phyloP scores from a whole-genome alignment of 2,329 filamentous ascomycete species.

The Dothideomycetidae sp. region DNA sequence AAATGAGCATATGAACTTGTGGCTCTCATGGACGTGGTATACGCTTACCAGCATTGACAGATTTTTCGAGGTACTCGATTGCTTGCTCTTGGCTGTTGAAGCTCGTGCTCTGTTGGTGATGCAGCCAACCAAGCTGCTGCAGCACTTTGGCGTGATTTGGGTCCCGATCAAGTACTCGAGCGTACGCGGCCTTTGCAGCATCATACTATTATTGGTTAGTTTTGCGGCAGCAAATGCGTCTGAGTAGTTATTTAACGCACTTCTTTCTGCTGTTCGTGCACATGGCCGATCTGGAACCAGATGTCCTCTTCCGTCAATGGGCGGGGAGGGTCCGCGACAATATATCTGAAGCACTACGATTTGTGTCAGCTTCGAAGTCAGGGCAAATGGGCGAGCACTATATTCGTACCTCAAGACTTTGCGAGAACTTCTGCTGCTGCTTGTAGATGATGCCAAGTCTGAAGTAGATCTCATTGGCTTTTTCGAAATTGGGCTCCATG shows the following conservation, averaged over 20 bases:
- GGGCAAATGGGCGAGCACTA: conserved; percentile 9
- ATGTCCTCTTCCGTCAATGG: conserved; percentile 95
- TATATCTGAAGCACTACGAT: conserved; percentile 91
- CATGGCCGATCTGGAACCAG: conserved; percentile 98
- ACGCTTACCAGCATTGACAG: conserved; percentile 69
- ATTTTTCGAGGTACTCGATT: conserved; percentile 95
- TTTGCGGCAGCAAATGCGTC: not conserved
- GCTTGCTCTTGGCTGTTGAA: conserved; percentile 90
- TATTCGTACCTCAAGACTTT: conserved; percentile 81
- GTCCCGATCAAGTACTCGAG: conserved; percentile 83
- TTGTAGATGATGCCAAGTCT: conserved; percentile 99
- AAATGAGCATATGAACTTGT: conserved; percentile 13
- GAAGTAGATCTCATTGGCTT: conserved; percentile 98
- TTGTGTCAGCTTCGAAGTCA: conserved; percentile 14
- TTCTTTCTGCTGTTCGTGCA: conserved; percentile 97
- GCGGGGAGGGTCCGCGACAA: conserved; percentile 80
- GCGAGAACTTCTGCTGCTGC: conserved; percentile 83
- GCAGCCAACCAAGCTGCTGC: conserved; percentile 93
- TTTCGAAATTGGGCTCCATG: conserved; percentile 94
- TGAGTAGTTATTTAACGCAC: conserved; percentile 41
- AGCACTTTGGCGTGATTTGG: conserved; percentile 95
- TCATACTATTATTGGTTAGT: conserved; percentile 54
- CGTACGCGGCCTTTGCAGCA: conserved; percentile 80
- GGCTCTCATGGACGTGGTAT: conserved; percentile 3
- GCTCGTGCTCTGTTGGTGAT: conserved; percentile 87